Evolutionary conservation across 116 monocot genomes (phyloP).

Genomic region (Phalaenopsis hybrid): DNA sequence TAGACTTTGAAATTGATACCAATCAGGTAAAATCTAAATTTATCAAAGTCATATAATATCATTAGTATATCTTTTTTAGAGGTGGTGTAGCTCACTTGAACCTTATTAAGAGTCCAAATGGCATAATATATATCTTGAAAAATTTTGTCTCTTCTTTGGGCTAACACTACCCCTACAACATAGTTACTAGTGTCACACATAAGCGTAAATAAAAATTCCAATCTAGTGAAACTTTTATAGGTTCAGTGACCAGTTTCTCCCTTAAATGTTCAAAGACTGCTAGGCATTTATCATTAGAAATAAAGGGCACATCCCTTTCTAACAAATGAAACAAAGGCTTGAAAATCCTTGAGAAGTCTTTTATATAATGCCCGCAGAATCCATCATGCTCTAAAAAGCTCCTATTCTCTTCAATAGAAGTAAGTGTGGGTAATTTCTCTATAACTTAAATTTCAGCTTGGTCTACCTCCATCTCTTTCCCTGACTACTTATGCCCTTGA

Average conservation of each 20-base stretch:
- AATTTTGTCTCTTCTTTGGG: background rate
- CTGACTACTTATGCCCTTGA: background rate
- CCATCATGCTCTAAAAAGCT: background rate
- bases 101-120: background rate
- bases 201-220: background rate
- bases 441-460: background rate
- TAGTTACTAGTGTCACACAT: background rate
- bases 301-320: background rate
- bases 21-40: no score
- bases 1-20: no score
- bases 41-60: background rate
- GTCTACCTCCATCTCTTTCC: background rate
- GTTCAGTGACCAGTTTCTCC: no score
- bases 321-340: background rate
- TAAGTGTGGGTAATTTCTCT: background rate
- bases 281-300: background rate
- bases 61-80: background rate
- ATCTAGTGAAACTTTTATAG: background rate
- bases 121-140: background rate
- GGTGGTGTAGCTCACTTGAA: background rate
- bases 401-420: background rate
- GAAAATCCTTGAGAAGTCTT: no score
- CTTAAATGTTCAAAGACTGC: background rate
- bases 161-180: background rate
- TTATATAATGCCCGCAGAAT: no score